Evolutionary conservation across 2,329 filamentous ascomycete species (phyloP), one percentile per base, ranked within the genome.

Genomic region (Sporothrix variecibatus): DNA sequence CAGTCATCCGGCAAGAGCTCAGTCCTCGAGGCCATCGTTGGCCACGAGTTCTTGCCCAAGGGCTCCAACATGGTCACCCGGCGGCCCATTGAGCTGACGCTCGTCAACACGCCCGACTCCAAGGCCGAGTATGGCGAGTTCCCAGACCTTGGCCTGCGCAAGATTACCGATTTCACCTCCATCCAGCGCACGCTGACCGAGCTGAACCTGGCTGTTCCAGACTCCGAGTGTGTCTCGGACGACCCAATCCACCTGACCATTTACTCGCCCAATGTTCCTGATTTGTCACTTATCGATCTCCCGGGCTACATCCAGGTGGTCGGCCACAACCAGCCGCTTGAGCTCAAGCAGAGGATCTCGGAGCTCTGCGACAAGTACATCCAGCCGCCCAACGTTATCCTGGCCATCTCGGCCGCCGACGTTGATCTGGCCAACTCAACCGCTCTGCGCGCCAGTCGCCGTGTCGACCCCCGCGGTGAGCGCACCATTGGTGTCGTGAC

Each of bases 361-460:
- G 94, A 98, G 79, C 90, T 99, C 15, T 99, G 96, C 81, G 96
- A 99, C 83, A 98, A 97, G 84, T 99, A 99, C 80, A 99, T 99
- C 71, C 94, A 97, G 80, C 86, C 95, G 6, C 96, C 97, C 0
- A 99, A 99, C 80, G 92, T 99, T 78, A 98, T 99, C 76, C 87
- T 99, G 8, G 96, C 96, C 53, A 98, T 99, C 76, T 99, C 97
- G 0, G 96, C 97, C 1, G 96, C 96, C 31, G 96, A 99, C 82
- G 96, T 99, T 23, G 96, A 99, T 85, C 84, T 99, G 74, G 96
- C 96, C 28, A 99, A 99, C 82, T 99, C 96, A 1, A 96, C 96
- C 7, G 95, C 96, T 6, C 84, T 99, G 31, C 88, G 95, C 78
- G 94, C 96, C 23, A 97, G 95, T 78, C 89, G 96, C 76, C 89